A percentile compares a stretch with the other conserved stretches of the same genome.
These are phyloP conservation scores for Lentinus tigrinus DNA, from an alignment of 768 basidiomycete species.

Conservation along the genomic window DNA sequence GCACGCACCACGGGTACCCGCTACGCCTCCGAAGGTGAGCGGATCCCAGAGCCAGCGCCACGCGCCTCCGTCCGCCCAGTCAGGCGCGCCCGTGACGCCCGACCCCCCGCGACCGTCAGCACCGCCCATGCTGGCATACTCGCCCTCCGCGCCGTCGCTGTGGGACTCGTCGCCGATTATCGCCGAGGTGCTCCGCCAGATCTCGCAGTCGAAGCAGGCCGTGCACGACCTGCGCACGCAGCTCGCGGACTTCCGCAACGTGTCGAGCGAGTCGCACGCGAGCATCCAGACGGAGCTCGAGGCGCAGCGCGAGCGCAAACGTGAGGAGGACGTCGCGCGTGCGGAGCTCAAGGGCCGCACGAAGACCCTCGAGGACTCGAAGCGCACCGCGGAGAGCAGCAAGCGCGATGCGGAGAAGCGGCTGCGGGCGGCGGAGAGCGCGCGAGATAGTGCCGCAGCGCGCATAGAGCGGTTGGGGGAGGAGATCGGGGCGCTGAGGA, in stretches of 20 bases:
- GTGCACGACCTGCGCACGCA: conserved; percentile 71
- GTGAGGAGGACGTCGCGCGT: conserved; percentile 78
- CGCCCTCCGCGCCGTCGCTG: conserved; percentile 36
- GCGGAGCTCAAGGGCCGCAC: conserved; percentile 80
- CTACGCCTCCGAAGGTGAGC: conserved; percentile 29
- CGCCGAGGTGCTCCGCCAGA: conserved; percentile 73
- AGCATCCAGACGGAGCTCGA: conserved; percentile 74
- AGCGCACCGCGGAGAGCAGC: conserved; percentile 75
- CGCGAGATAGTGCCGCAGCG: conserved; percentile 60
- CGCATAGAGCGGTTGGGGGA: conserved; percentile 59
- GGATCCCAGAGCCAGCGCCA: conserved; percentile 11
- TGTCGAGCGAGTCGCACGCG: conserved; percentile 58
- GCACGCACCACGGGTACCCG: conserved; percentile 51
- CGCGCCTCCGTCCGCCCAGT: conserved; percentile 17
- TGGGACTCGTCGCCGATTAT: conserved; percentile 68
- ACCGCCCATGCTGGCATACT: conserved; percentile 22
- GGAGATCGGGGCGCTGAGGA: conserved; percentile 56
- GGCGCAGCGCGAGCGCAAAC: conserved; percentile 68
- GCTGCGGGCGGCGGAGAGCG: conserved; percentile 64
- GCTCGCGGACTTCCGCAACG: conserved; percentile 57
- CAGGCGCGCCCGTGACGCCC: conserved; percentile 11
- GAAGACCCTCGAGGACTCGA: conserved; percentile 83
- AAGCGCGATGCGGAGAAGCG: conserved; percentile 89
- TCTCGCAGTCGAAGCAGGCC: conserved; percentile 57
- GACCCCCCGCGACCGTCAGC: conserved; percentile 14